phyloP scores from a whole-genome alignment of 169 alveolate genomes.

The Plasmodium inui region DNA sequence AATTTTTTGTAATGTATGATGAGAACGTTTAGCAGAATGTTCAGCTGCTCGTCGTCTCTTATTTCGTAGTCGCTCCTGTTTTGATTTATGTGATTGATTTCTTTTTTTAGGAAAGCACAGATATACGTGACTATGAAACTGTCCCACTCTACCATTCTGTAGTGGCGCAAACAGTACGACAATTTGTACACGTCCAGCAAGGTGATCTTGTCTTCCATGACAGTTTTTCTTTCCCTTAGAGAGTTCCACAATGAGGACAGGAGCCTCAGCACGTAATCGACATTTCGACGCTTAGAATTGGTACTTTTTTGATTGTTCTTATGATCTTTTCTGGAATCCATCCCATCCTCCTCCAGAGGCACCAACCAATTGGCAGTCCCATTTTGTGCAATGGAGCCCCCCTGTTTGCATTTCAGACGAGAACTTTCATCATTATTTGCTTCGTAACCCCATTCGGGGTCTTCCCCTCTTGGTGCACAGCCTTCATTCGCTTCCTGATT shows the following conservation, averaged over 20 bases:
- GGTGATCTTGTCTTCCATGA: not conserved
- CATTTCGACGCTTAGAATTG: not conserved
- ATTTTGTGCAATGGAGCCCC: not conserved
- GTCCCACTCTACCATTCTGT: not conserved
- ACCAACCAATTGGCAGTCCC: not conserved
- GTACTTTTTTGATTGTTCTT: not conserved
- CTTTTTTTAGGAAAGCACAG: constrained; percentile 52
- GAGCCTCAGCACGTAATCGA: constrained; percentile 33
- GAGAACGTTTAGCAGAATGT: constrained; percentile 26
- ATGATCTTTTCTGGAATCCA: not conserved
- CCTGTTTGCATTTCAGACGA: not conserved
- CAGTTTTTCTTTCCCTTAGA: not conserved
- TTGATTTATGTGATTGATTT: constrained; percentile 15
- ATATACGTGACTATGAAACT: constrained; percentile 36
- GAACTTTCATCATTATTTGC: not conserved
- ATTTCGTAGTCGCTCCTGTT: constrained; percentile 11
- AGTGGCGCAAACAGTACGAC: constrained; percentile 36
- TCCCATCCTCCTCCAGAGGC: not conserved
- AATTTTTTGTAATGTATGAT: constrained; percentile 15
- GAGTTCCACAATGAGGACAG: constrained; percentile 3
- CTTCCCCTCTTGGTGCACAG: not conserved
- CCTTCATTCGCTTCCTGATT: not conserved
- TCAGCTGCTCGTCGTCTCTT: not conserved
- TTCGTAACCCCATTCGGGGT: not conserved
- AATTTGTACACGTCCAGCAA: constrained; percentile 38